Evolutionary conservation across 805 yeast genomes (phyloP).

Genomic region (Cyberlindnera sargentensis): DNA sequence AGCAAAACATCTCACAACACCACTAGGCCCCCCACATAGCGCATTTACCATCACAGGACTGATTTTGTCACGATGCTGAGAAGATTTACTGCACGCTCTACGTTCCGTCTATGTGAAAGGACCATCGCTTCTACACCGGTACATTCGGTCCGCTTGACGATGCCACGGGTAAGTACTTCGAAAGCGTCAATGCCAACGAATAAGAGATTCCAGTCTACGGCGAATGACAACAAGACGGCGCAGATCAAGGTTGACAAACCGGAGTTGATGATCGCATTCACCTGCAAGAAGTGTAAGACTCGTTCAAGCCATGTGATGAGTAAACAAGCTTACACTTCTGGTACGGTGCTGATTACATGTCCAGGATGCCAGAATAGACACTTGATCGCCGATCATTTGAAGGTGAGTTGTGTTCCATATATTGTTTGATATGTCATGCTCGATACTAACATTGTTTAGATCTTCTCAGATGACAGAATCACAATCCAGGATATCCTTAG

Average conservation of each 20-base stretch:
- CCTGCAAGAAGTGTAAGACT: conserved; percentile 80
- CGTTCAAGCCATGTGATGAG: conserved; percentile 87
- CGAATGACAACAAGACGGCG: conserved; percentile 3
- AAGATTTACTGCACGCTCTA: too few species aligned
- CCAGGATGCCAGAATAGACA: conserved; percentile 89
- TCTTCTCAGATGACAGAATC: conserved; percentile 70
- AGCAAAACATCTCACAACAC: too few species aligned
- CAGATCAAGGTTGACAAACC: conserved; percentile 62
- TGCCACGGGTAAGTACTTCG: too few species aligned
- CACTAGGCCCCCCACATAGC: too few species aligned
- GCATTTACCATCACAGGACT: too few species aligned
- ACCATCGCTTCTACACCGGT: too few species aligned
- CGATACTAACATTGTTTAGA: conserved; percentile 29
- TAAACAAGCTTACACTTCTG: conserved; percentile 82
- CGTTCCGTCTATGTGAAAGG: too few species aligned
- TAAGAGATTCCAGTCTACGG: conserved; percentile 10
- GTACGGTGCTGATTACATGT: conserved; percentile 85
- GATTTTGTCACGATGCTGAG: too few species aligned
- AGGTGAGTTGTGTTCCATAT: conserved; percentile 26
- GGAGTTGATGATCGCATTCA: conserved; percentile 79
- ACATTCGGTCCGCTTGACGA: too few species aligned
- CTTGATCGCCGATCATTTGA: conserved; percentile 81
- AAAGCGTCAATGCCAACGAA: too few species aligned
- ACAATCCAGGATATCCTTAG: conserved; percentile 75
- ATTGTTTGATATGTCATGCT: conserved; percentile 9